These are phyloP conservation scores for Cyclotella choctawhatcheeana DNA, from an alignment of 108 stramenopile genomes.

Conservation along the genomic window DNA sequence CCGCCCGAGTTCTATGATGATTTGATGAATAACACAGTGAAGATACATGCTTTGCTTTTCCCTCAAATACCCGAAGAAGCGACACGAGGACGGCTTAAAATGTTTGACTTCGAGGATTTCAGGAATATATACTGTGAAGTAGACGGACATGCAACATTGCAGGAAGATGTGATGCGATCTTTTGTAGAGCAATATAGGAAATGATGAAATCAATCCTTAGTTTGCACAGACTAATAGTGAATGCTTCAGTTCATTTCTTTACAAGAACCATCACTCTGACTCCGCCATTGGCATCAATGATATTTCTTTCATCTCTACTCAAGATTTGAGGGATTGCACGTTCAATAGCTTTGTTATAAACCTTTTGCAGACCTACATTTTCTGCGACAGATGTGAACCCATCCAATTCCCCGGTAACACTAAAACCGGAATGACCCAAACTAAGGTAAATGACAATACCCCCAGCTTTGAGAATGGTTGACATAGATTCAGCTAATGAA, in stretches of 20 bases:
- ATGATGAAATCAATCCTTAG: too few species aligned
- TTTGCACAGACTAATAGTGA: too few species aligned
- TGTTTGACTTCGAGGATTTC: not conserved
- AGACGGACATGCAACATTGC: constrained; percentile 8
- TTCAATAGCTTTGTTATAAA: constrained; percentile 4
- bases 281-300: constrained; percentile 36
- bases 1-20: not conserved
- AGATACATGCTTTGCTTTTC: not conserved
- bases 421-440: constrained; percentile 78
- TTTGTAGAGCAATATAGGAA: constrained; percentile 5
- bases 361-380: constrained; percentile 22
- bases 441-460: constrained; percentile 63
- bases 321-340: constrained; percentile 6
- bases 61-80: not conserved
- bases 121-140: constrained; percentile 16
- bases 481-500: constrained; percentile 67
- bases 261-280: constrained; percentile 15
- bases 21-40: not conserved
- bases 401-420: constrained; percentile 61
- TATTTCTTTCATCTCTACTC: constrained; percentile 22
- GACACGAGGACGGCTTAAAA: not conserved
- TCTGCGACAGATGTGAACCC: constrained; percentile 66
- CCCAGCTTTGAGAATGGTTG: constrained; percentile 53
- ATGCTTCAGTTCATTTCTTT: constrained; percentile 16
- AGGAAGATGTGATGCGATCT: not conserved